These are phyloP conservation scores for Vigna nakashimae DNA, from an alignment of 306 rosid species.

Conservation along the genomic window DNA sequence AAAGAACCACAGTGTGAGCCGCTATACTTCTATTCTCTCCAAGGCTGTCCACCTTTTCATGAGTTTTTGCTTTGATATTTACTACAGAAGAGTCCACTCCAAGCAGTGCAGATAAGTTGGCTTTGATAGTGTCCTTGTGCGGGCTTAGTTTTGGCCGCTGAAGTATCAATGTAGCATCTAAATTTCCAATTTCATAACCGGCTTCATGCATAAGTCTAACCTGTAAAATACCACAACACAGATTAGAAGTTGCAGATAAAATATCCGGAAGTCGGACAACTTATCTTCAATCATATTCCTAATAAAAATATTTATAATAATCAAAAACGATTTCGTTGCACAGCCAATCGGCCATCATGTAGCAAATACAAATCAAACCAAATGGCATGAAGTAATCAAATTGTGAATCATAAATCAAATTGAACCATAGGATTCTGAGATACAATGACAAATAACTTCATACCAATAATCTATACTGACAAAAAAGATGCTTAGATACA, in stretches of 20 bases:
- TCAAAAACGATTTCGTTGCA: neutral
- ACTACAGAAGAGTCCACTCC: constrained; percentile 90
- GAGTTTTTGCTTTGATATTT: constrained; percentile 95
- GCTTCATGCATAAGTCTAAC: constrained; percentile 92
- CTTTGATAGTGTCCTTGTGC: constrained; percentile 88
- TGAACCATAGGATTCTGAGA: neutral
- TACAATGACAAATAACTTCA: neutral
- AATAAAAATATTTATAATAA: constrained; percentile 8
- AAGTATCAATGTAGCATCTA: constrained; percentile 92
- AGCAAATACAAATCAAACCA: constrained; percentile 17
- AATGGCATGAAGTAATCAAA: constrained; percentile 3
- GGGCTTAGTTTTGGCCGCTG: constrained; percentile 97
- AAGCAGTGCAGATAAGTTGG: constrained; percentile 84
- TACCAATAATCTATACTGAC: neutral
- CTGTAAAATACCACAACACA: constrained; percentile 51
- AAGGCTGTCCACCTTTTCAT: constrained; percentile 95
- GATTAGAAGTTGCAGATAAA: constrained; percentile 29
- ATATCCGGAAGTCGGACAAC: neutral
- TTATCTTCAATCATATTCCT: constrained; percentile 31
- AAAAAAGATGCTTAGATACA: neutral
- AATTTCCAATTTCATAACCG: constrained; percentile 89
- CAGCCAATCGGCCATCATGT: constrained; percentile 9
- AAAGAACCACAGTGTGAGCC: constrained; percentile 95
- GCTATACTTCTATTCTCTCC: constrained; percentile 98
- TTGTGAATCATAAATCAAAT: neutral